Base-by-base conservation (phyloP, 768 basidiomycete species). In the Pleurotus platypus region DNA sequence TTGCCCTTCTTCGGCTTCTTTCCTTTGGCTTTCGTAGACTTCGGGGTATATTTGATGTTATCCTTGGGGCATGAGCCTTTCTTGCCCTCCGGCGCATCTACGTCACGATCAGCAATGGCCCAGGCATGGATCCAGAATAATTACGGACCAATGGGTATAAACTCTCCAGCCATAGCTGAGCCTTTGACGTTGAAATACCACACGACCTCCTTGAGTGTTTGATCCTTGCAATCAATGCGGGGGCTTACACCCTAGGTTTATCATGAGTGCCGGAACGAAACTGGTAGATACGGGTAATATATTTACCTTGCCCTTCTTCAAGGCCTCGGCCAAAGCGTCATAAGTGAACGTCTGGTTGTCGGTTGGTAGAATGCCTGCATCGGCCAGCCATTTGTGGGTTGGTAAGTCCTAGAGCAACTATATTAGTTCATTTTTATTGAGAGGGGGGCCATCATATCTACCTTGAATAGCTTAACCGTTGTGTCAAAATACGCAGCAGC, bases 351-450 rank as follows among this genome's bases (percentile, higher is more conserved):
- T 89, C 61, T 70, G 66, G 58, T 69, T 73, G 2, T 74, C 70
- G n/a, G 78, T 79, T 11, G 92, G 92, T 2, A 80, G 82, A 62
- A 94, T 93, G 22, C 90, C 90, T n/a, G 78, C 85, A 18, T 78
- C 71, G 12, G 75, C 71, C 40, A 94, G 84, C 82, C 82, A 91
- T 13, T 80, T 75, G 68, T 84, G 91, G 2, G 92, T 92, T 0
- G 90, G 87, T 22, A 92, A 81, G 7, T 78, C 76, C 81, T 75
- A 40, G 7, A 9, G 15, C n/a, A n/a, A 12, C 6, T 18, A 26
- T 18, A 43, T 49, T 57, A 49, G 48, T 15, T n/a, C 15, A n/a
- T 11, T 1, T 30, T 12, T 15, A n/a, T 11, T 11, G 27, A 16
- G 26, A 3, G 9, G n/a, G n/a, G 15, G 3, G 4, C 1, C 4